These are phyloP conservation scores for Dacryopinax primogenitus DNA, from an alignment of 768 basidiomycete species.

Conservation along the genomic window DNA sequence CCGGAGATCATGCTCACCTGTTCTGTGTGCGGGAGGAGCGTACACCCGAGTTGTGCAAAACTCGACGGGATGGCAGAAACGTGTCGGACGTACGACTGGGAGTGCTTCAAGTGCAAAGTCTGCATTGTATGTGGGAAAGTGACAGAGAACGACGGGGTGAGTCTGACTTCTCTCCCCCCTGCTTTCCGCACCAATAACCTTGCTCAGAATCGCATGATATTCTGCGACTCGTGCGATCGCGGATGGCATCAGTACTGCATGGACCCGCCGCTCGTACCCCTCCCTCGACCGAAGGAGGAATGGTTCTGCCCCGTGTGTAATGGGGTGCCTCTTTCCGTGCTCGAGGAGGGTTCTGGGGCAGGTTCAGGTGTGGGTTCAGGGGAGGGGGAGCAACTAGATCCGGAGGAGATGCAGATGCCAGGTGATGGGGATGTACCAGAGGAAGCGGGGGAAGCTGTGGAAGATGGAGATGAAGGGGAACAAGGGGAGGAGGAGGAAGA, in stretches of 20 bases:
- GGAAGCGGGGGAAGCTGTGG: constrained; percentile 20
- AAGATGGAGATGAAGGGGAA: constrained; percentile 28
- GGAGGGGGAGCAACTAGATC: constrained; percentile 22
- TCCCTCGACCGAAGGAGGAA: constrained; percentile 56
- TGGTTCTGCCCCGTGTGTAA: constrained; percentile 61
- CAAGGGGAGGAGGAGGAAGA: constrained; percentile 19
- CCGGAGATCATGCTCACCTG: constrained; percentile 67
- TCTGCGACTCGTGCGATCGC: constrained; percentile 93
- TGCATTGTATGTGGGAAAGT: constrained; percentile 79
- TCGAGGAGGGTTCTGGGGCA: neutral
- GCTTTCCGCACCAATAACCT: constrained; percentile 14
- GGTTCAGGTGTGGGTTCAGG: constrained; percentile 18
- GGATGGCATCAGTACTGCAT: constrained; percentile 83
- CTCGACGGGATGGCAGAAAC: constrained; percentile 42
- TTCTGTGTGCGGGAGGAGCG: constrained; percentile 68
- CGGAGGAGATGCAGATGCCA: constrained; percentile 14
- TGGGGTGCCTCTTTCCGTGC: neutral
- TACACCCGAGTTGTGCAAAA: constrained; percentile 78
- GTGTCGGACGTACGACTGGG: constrained; percentile 68
- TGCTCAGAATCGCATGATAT: constrained; percentile 57
- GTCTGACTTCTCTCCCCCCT: constrained; percentile 13
- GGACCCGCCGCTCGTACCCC: constrained; percentile 43
- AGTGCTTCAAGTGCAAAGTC: constrained; percentile 80
- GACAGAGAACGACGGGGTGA: constrained; percentile 67
- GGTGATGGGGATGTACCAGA: constrained; percentile 9